A percentile compares a stretch with the other conserved stretches of the same genome.
These are phyloP conservation scores for Aspergillus ochraceoroseus DNA, from an alignment of 2,329 filamentous ascomycete species.

Conservation along the genomic window DNA sequence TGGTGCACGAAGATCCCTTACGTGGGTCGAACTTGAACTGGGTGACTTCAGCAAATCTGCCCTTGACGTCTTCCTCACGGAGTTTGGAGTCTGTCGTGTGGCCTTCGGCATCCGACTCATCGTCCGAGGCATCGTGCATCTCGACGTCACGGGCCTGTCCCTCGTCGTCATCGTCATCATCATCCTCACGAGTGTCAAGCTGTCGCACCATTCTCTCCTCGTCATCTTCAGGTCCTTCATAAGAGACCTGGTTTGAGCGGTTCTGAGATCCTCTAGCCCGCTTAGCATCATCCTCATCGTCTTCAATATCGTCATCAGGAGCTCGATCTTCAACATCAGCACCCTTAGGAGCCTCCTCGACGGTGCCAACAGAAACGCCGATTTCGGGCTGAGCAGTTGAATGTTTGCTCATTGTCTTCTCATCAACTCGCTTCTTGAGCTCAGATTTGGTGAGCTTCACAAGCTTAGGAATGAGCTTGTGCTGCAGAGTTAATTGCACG, in stretches of 20 bases:
- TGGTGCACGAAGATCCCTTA: slow-evolving; percentile 67
- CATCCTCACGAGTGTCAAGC: slow-evolving; percentile 56
- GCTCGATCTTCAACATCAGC: slow-evolving; percentile 54
- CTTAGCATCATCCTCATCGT: slow-evolving; percentile 68
- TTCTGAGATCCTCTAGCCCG: slow-evolving; percentile 61
- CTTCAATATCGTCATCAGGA: slow-evolving; percentile 66
- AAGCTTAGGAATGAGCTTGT: slow-evolving; percentile 68
- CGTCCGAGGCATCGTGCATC: slow-evolving; percentile 32
- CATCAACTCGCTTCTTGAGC: slow-evolving; percentile 68
- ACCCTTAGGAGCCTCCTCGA: slow-evolving; percentile 49
- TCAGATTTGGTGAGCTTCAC: slow-evolving; percentile 68
- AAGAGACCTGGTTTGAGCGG: slow-evolving; percentile 75
- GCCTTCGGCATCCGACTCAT: slow-evolving; percentile 41
- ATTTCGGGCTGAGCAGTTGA: slow-evolving; percentile 73
- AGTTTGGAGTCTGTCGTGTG: slow-evolving; percentile 41
- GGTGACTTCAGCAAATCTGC: slow-evolving; percentile 61
- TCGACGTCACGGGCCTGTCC: slow-evolving; percentile 34
- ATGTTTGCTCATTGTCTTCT: slow-evolving; percentile 51
- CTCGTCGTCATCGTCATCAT: slow-evolving; percentile 53
- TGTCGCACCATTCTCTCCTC: slow-evolving; percentile 72
- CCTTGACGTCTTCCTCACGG: slow-evolving; percentile 61
- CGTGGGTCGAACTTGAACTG: slow-evolving; percentile 75
- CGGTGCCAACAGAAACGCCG: slow-evolving; percentile 56
- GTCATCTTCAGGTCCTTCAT: slow-evolving; percentile 88
- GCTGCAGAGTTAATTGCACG: slow-evolving; percentile 74